phyloP scores from a whole-genome alignment of 2,329 filamentous ascomycete species.

The Neofusicoccum ribis region DNA sequence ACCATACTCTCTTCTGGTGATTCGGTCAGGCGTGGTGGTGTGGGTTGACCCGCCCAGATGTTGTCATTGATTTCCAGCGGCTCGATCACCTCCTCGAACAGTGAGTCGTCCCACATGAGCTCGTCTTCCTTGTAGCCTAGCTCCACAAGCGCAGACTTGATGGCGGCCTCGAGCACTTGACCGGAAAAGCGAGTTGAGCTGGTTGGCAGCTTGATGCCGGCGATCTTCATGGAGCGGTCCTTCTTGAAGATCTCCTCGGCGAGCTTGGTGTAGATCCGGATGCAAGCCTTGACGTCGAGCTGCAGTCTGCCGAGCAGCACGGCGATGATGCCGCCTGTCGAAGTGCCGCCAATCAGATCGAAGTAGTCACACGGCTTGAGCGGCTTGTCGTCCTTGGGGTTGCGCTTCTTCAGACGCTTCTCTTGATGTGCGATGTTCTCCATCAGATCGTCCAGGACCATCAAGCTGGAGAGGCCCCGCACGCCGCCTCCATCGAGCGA shows the following conservation, averaged over 20 bases:
- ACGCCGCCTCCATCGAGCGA: constrained; percentile 43
- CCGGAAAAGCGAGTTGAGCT: constrained; percentile 40
- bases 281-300: constrained; percentile 39
- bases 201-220: constrained; percentile 38
- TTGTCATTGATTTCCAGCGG: constrained; percentile 31
- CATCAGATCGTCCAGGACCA: constrained; percentile 43
- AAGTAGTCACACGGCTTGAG: constrained; percentile 43
- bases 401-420: constrained; percentile 35
- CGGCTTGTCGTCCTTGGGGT: constrained; percentile 29
- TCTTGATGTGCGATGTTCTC: constrained; percentile 40
- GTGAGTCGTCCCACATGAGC: constrained; percentile 42
- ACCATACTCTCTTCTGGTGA: constrained; percentile 24
- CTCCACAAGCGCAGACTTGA: constrained; percentile 35
- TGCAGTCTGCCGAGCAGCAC: constrained; percentile 41
- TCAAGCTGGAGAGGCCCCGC: constrained; percentile 38
- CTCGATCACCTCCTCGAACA: constrained; percentile 36
- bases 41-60: constrained; percentile 36
- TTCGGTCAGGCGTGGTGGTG: constrained; percentile 28
- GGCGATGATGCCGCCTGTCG: constrained; percentile 43
- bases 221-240: constrained; percentile 36
- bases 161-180: constrained; percentile 36
- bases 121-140: constrained; percentile 37
- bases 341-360: constrained; percentile 43
- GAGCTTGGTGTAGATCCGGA: constrained; percentile 38
- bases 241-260: constrained; percentile 41